Evolutionary conservation across 2,329 filamentous ascomycete species (phyloP).

Genomic region (Cytospora piceicola): DNA sequence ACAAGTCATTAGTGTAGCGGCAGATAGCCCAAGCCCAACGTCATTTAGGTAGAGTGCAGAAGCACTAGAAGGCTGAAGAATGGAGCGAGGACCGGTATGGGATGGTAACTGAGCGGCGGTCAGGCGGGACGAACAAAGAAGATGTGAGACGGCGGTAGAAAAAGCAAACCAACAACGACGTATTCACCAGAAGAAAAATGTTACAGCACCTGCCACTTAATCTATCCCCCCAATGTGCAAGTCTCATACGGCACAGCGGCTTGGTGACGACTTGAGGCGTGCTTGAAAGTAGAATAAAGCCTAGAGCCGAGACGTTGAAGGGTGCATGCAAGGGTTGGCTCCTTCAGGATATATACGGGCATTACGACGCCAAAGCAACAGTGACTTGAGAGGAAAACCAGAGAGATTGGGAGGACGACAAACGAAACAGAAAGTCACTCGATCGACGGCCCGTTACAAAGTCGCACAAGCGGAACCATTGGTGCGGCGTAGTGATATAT

Average conservation of each 20-base stretch:
- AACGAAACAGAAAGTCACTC: constrained; percentile 5
- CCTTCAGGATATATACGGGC: not conserved
- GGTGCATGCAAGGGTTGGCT: not conserved
- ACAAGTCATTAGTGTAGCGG: not conserved
- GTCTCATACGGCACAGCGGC: not conserved
- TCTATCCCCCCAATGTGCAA: constrained; percentile 1
- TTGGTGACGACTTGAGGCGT: constrained; percentile 8
- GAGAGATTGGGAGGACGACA: constrained; percentile 2
- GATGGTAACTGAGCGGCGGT: not conserved
- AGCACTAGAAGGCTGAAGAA: not conserved
- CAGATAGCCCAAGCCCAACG: not conserved
- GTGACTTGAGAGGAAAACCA: not conserved
- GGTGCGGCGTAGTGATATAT: constrained; percentile 23
- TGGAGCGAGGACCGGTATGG: not conserved
- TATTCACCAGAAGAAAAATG: constrained; percentile 1
- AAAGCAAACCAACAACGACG: constrained; percentile 1
- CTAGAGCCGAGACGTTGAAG: not conserved
- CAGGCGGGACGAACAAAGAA: not conserved
- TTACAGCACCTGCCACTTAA: not conserved
- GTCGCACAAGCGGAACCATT: constrained; percentile 22
- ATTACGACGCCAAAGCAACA: not conserved
- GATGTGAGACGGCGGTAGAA: constrained; percentile 4
- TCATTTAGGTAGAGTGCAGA: not conserved
- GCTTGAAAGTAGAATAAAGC: not conserved
- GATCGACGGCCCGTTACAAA: constrained; percentile 16